phyloP scores from a whole-genome alignment of 441 rosid species.

The Corymbia citriodora region DNA sequence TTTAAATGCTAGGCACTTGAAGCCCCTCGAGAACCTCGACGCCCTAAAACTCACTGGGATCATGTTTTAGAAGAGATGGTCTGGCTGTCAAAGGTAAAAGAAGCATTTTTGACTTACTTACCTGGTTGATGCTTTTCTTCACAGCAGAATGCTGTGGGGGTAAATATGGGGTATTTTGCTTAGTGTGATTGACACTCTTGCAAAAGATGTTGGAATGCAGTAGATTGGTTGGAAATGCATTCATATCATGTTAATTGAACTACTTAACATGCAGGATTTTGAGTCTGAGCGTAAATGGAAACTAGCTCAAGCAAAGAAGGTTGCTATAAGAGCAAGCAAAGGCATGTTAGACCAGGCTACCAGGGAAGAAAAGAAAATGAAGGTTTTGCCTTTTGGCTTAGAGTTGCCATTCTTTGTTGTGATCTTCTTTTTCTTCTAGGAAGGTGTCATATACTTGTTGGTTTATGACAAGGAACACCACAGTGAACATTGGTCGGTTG shows the following conservation, averaged over 20 bases:
- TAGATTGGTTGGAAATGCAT: not conserved
- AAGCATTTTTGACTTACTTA: not conserved
- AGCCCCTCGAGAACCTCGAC: slow-evolving; percentile 92
- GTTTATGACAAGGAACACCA: not conserved
- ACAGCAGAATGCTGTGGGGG: not conserved
- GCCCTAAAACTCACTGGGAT: slow-evolving; percentile 98
- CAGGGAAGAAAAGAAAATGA: slow-evolving; percentile 90
- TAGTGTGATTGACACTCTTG: not conserved
- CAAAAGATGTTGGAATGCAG: not conserved
- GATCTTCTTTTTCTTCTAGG: not conserved
- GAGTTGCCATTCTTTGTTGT: not conserved
- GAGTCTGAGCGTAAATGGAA: slow-evolving; percentile 99
- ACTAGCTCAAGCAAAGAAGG: slow-evolving; percentile 91
- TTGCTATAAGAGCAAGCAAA: slow-evolving; percentile 93
- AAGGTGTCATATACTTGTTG: not conserved
- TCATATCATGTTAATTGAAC: slow-evolving; percentile 23
- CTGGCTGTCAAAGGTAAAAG: slow-evolving; percentile 93
- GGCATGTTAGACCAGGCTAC: slow-evolving; percentile 95
- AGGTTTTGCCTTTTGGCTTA: slow-evolving; percentile 45
- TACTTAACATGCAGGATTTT: slow-evolving; percentile 64
- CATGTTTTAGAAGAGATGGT: slow-evolving; percentile 98
- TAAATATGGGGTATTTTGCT: not conserved
- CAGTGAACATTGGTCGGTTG: not conserved
- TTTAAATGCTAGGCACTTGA: slow-evolving; percentile 65
- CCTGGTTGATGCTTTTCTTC: not conserved